Base-by-base conservation (phyloP, 1,139 yeast genomes). In the Tardiomyces depauwii region DNA sequence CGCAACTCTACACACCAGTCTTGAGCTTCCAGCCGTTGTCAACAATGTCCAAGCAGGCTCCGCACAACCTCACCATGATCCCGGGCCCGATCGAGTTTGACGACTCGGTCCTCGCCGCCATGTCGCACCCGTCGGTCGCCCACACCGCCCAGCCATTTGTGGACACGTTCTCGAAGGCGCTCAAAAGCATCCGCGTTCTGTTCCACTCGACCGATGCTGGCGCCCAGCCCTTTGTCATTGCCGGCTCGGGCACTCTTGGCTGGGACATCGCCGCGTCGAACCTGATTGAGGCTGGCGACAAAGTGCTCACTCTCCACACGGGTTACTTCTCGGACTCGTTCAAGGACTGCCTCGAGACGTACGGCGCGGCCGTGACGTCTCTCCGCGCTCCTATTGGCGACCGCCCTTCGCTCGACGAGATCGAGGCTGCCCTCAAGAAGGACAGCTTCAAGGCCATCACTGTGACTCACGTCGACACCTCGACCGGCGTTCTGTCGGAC, bases 21-120 rank as follows among this genome's bases (percentile, higher is more conserved):
- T 4, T 7, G 7, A 21, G 7, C 25, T 21, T 4, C 25, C 4
- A 21, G 7, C 25, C 25, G 25, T 7, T 21, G 25, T 21, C 25
- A 5, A 21, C 25, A 4, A 21, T 21, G 25, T 21, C 25, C 7
- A 21, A 21, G 25, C 25, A 21, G 25, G 25, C 25, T 4, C 25
- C 25, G 7, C 25, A 21, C 25, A 28, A 11, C 32, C 69, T 77
- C 63, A 74, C 88, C 55, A 70, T 88, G 72, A 85, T 88, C 56
- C 97, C 96, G 39, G 97, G 97, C 43, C 96, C 97, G 50, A 84
- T 89, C 62, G 93, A 85, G 65, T 81, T 89, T 65, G 81, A 89
- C 45, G 87, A 84, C 55, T 77, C 72, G 50, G 97, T 89, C 44
- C 76, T 85, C 55, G 70, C 71, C 43, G 95, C 96, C 47, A 82